Evolutionary conservation across 1,139 yeast genomes (phyloP), one percentile per base, ranked within the genome.

Genomic region (Petasospora rhodanensis): DNA sequence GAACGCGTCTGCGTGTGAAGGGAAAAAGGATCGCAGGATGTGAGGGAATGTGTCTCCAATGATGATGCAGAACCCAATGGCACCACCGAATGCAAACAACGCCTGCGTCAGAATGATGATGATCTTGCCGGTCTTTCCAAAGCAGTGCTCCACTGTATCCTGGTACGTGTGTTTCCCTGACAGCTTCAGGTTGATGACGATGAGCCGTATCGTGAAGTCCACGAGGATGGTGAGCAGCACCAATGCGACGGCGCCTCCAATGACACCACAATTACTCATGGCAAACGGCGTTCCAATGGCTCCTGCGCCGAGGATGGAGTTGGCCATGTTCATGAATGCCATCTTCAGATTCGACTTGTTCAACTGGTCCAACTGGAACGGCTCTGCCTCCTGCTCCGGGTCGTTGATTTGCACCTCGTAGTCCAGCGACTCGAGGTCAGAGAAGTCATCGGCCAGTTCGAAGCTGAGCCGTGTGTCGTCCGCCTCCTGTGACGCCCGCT

Each of bases 281-380:
- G 97, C 96, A 51, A 79, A 83, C 2, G 97, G 94, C 48, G 87
- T 94, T 2, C 96, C 96, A 27, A 89, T 86, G 32, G 91, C 85
- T 2, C 96, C 96, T 0, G 97, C 96, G 1, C 97, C 97, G 11
- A 89, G 66, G 39, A 87, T 89, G 12, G 85, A 81, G 58, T 89
- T 89, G 15, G 96, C 94, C 95, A 89, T 87, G 58, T 89, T 89
- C 94, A 89, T 84, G 52, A 89, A 87, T 10, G 96, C 96, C 87
- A 83, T 82, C 42, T 72, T 72, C 71, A 87, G 68, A 41, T 55
- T 55, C 2, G 66, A 59, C 35, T 57, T 58, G 28, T 47, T 39
- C 5, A 46, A 22, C 13, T 43, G 36, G 10, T 38, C 38, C 13
- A 47, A 21, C 4, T 38, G 41, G 37, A 45, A 42, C 6, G 45